Base-by-base conservation (phyloP, 768 basidiomycete genomes). In the Xerocomellus dryophilus region DNA sequence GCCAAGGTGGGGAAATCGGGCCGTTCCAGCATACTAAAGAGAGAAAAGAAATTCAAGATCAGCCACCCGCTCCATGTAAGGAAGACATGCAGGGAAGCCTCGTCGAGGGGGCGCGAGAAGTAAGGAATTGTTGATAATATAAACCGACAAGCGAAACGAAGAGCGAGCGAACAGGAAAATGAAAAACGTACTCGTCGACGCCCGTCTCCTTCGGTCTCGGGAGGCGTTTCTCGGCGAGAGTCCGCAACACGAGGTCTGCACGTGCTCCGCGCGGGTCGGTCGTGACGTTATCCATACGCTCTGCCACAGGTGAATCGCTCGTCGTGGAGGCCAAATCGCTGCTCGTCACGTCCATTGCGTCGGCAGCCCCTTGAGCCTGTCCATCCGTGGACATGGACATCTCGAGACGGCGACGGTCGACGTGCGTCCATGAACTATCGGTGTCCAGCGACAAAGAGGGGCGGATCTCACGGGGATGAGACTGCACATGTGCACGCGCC, bases 361-460 rank as follows among this genome's bases (percentile, higher is more conserved):
- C 68, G 18, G 48, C 57, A 3, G 45, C 56, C 50, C 48, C 55
- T 42, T 36, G 57, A 20, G 47, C 40, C 46, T 20, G 46, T 27
- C 47, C 50, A 29, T 57, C 50, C 34, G 48, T 15, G n/a, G 63
- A 42, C 46, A 39, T 42, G 38, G 61, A 51, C 31, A 18, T 18
- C 54, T 58, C 47, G 36, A 43, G 53, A 21, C 42, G 73, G 50
- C 73, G 73, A 27, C 78, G 71, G 57, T 81, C 79, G n/a, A 89
- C 83, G 51, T 82, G 84, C 20, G 86, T 88, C 88, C 88, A 89
- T 5, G 83, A 83, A 32, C 78, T 75, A 58, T 86, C 84, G 2
- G 79, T 81, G 54, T 81, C 81, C 17, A 69, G 51, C 15, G 66
- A 64, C 18, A 61, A 57, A 5, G 62, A 61, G 3, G 62, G 46